These are phyloP conservation scores for Suhomyces prunicola DNA, from an alignment of 805 yeast genomes.

Conservation along the genomic window DNA sequence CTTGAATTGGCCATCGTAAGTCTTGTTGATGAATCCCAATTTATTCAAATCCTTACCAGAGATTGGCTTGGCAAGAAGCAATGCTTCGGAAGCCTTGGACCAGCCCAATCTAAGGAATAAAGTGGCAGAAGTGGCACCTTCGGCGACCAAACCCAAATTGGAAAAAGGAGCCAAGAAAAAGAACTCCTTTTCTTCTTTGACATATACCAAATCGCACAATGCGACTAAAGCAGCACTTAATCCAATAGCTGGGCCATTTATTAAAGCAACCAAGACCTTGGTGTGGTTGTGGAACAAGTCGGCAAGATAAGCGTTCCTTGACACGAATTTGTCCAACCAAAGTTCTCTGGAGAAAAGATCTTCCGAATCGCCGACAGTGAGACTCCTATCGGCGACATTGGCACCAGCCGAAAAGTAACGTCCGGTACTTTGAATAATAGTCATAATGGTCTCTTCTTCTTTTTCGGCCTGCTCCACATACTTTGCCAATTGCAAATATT, in stretches of 20 bases:
- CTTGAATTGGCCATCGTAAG: slow-evolving; percentile 40
- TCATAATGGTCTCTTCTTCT: slow-evolving; percentile 58
- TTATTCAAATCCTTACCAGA: slow-evolving; percentile 52
- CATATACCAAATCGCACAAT: slow-evolving; percentile 74
- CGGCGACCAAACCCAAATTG: slow-evolving; percentile 77
- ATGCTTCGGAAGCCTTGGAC: slow-evolving; percentile 68
- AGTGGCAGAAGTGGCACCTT: slow-evolving; percentile 72
- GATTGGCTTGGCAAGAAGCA: slow-evolving; percentile 66
- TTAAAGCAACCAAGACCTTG: slow-evolving; percentile 66
- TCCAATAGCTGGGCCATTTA: slow-evolving; percentile 89
- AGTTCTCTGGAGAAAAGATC: slow-evolving; percentile 33
- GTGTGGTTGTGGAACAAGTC: slow-evolving; percentile 65
- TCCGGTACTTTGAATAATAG: slow-evolving; percentile 69
- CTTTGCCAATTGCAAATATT: slow-evolving; percentile 59
- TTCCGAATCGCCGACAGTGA: slow-evolving; percentile 26
- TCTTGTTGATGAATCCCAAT: slow-evolving; percentile 61
- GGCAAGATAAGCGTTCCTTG: slow-evolving; percentile 69
- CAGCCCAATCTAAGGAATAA: slow-evolving; percentile 69
- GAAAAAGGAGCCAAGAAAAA: slow-evolving; percentile 73
- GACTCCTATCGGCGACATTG: slow-evolving; percentile 47
- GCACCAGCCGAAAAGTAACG: slow-evolving; percentile 85
- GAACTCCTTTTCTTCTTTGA: slow-evolving; percentile 54
- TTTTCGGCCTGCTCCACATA: slow-evolving; percentile 59
- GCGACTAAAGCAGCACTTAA: slow-evolving; percentile 69
- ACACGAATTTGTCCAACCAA: slow-evolving; percentile 59